Evolutionary conservation across 2,329 filamentous ascomycete genomes (phyloP).

Genomic region (Neonectria faginata): DNA sequence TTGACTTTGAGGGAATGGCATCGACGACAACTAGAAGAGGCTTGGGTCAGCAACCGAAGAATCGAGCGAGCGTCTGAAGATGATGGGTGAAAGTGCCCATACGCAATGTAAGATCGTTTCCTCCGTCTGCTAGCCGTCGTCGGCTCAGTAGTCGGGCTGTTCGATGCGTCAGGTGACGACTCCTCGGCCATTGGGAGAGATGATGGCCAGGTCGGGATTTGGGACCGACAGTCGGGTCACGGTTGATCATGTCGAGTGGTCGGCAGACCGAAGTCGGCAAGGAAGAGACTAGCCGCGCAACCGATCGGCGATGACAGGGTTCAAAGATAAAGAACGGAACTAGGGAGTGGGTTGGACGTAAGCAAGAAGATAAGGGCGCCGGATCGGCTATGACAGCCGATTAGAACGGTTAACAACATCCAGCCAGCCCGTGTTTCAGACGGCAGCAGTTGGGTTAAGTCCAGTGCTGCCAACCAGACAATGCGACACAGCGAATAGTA

Average conservation of each 20-base stretch:
- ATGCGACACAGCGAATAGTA: not conserved
- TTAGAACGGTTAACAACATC: not conserved
- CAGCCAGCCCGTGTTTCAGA: not conserved
- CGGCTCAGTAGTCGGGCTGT: not conserved
- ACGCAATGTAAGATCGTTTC: constrained; percentile 11
- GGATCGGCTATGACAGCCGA: not conserved
- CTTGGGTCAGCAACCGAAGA: not conserved
- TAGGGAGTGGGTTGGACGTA: too few species aligned
- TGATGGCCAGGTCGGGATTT: not conserved
- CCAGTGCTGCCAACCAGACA: not conserved
- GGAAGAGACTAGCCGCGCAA: not conserved
- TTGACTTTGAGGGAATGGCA: constrained; percentile 34
- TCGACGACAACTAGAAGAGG: constrained; percentile 26
- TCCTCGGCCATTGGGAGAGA: constrained; percentile 2
- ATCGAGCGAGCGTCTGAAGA: not conserved
- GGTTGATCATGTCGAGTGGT: not conserved
- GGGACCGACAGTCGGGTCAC: not conserved
- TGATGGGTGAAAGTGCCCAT: not conserved
- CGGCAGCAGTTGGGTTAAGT: not conserved
- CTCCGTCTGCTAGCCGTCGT: not conserved
- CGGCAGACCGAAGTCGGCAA: not conserved
- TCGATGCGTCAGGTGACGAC: not conserved
- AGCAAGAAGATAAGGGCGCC: too few species aligned
- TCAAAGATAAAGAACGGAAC: not conserved
- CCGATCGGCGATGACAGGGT: not conserved